phyloP scores from a whole-genome alignment of 352 stramenopile species.

The Phytophthora ohioensis region DNA sequence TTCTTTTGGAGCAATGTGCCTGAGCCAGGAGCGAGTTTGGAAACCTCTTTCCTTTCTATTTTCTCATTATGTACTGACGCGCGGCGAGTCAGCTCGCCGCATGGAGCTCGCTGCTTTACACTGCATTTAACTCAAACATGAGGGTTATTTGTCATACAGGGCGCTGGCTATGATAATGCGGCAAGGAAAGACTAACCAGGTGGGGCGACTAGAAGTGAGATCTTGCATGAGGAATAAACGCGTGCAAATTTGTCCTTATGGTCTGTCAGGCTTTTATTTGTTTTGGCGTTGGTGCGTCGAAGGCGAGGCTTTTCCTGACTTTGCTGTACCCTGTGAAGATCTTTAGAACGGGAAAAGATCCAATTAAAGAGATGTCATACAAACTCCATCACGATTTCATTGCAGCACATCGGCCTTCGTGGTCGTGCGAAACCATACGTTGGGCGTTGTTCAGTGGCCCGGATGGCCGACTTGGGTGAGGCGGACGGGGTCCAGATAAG shows the following conservation, averaged over 20 bases:
- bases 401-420: background rate
- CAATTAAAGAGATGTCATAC: background rate
- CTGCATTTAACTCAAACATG: slow-evolving; percentile 10
- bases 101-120: slow-evolving; percentile 20
- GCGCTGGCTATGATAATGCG: slow-evolving; percentile 18
- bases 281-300: background rate
- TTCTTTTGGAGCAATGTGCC: background rate
- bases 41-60: slow-evolving; percentile 16
- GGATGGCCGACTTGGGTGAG: background rate
- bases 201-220: slow-evolving; percentile 8
- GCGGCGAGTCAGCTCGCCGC: background rate
- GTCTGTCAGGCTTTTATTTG: background rate
- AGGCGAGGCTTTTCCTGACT: background rate
- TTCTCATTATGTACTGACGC: slow-evolving; percentile 14
- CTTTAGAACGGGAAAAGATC: background rate
- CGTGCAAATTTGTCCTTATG: slow-evolving; percentile 11
- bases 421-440: background rate
- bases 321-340: background rate
- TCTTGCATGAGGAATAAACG: slow-evolving; percentile 11
- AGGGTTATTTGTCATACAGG: slow-evolving; percentile 2
- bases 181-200: slow-evolving; percentile 27
- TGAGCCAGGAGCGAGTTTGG: background rate
- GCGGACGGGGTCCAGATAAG: background rate
- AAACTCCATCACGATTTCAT: background rate
- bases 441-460: background rate